Percentiles rank a stretch among this genome's conserved stretches.
Conservation (phyloP, 768 basidiomycete species). For the Amanita rubescens region DNA sequence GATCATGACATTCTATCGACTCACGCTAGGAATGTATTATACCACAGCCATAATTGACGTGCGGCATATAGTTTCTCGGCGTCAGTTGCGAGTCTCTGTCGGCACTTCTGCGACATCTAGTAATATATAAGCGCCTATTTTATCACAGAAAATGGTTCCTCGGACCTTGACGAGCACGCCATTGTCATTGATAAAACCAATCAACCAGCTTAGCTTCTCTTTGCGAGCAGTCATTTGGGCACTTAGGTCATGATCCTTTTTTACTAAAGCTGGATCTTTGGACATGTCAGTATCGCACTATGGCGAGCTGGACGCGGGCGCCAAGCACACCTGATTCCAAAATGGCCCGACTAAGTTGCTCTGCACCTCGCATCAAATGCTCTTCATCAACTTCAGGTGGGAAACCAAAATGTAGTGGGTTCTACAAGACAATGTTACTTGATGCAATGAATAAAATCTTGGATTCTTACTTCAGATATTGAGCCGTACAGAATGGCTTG, state of each 20-base stretch:
- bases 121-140: neutral
- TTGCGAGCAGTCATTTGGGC: conserved; percentile 70
- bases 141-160: neutral
- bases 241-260: conserved; percentile 72
- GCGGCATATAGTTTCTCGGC: conserved; percentile 84
- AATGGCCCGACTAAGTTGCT: conserved; percentile 64
- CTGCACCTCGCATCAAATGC: conserved; percentile 72
- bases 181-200: conserved; percentile 85
- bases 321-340: conserved; percentile 56
- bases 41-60: conserved; percentile 72
- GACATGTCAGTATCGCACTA: neutral
- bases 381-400: conserved; percentile 76
- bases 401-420: conserved; percentile 75
- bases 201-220: conserved; percentile 75
- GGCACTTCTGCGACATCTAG: conserved; percentile 75
- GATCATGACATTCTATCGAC: conserved; percentile 15
- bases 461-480: conserved; percentile 42
- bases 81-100: conserved; percentile 69
- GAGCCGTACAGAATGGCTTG: conserved; percentile 78
- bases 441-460: neutral
- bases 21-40: conserved; percentile 63
- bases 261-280: conserved; percentile 59
- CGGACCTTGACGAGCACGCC: conserved; percentile 66
- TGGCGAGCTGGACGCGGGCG: conserved; percentile 4
- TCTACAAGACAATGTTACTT: conserved; percentile 28